Base-by-base conservation (phyloP, 2,329 filamentous ascomycete species). In the Scedosporium dehoogii region DNA sequence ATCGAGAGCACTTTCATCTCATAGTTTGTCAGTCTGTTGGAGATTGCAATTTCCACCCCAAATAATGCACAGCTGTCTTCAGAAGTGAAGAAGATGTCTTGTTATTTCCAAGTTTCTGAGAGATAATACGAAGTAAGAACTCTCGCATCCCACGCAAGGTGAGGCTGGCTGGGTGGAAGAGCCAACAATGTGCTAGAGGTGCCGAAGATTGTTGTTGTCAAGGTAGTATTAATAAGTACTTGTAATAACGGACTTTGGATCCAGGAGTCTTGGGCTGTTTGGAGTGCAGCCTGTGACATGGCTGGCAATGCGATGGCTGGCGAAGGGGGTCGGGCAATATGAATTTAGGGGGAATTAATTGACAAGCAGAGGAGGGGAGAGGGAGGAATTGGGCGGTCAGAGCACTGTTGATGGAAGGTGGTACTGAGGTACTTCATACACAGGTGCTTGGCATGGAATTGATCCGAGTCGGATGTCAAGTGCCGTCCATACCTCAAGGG, bases 251-350 rank as follows among this genome's bases (percentile, higher is more conserved):
- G 10, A 23, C 18, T 56, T 55, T 38, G 59, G 53, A 55, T 55
- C 25, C 59, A 61, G 59, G 59, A 44, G 48, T 38, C 48, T 61
- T 29, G 59, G 27, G 18, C 18, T 33, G 44, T 60, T 51, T 60
- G 59, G 44, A 51, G 59, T 60, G 42, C 33, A 51, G 59, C 21
- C 59, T 61, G 59, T 42, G 59, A 61, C 59, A 61, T 61, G 59
- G 59, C 59, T 23, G 18, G 48, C 59, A 61, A 61, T 55, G 48
- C 59, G 18, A 59, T 38, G 38, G 29, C 42, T 59, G 57, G 38
- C 18, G n/a, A 48, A 27, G 18, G 51, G 48, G 51, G 21, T 27
- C 23, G 5, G 23, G 57, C 57, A 59, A 12, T 7, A 9, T 10
- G 29, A 23, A 14, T 9, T 14, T 55, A 27, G 23, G 51, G 38